These are phyloP conservation scores for Phoma herbarum DNA, from an alignment of 2,329 filamentous ascomycete genomes.

Conservation along the genomic window DNA sequence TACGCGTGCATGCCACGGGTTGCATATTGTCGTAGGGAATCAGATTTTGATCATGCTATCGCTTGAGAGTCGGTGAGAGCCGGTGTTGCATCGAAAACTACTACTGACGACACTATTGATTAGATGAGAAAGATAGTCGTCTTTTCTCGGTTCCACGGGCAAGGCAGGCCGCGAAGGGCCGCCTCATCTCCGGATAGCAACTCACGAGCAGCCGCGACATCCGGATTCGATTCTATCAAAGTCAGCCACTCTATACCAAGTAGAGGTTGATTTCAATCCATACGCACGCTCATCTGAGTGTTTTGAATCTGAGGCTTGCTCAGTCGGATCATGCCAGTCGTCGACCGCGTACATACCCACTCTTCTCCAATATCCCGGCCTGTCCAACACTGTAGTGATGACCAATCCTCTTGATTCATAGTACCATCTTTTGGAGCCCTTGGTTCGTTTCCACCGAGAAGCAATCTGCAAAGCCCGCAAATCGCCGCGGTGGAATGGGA, in stretches of 20 bases:
- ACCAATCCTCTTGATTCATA: neutral
- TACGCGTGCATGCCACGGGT: too few relatives aligned
- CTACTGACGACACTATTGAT: neutral
- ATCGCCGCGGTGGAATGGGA: neutral
- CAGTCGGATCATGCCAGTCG: too few relatives aligned
- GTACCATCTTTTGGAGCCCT: neutral
- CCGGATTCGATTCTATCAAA: too few relatives aligned
- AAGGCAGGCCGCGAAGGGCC: neutral
- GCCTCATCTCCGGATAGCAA: neutral
- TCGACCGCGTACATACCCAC: neutral
- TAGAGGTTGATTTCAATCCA: too few relatives aligned
- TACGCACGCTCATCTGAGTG: neutral
- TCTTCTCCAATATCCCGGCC: slow-evolving; percentile 1
- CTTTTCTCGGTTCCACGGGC: neutral
- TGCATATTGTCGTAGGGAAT: too few relatives aligned
- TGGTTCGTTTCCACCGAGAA: neutral
- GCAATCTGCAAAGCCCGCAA: neutral
- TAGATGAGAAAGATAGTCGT: neutral
- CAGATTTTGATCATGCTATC: too few relatives aligned
- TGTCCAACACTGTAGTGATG: neutral
- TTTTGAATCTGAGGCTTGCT: neutral
- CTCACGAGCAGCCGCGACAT: neutral
- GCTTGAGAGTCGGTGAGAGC: too few relatives aligned
- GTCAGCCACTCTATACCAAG: too few relatives aligned
- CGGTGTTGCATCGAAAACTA: too few relatives aligned